Base-by-base conservation (phyloP, 2,329 filamentous ascomycete genomes). In the Rhynchosporium agropyri region DNA sequence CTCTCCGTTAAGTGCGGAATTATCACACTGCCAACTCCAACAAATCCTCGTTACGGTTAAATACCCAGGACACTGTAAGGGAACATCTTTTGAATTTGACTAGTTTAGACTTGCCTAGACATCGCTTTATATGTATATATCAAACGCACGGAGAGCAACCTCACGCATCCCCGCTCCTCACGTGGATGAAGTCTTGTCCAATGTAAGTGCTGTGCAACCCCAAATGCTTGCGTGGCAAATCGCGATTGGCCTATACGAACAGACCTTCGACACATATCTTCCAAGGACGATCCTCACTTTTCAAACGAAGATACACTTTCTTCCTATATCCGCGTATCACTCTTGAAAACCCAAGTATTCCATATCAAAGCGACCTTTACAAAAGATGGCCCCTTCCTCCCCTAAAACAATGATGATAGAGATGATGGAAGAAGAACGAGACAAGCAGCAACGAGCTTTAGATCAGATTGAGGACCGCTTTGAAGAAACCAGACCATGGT, bases 401-500 rank as follows among this genome's bases (percentile, higher is more conserved):
- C 43, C 43, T 4, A 46, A 46, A 46, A 46, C 43, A 46, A 46
- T 12, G 43, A 26, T 46, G 43, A 46, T 46, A 46, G 43, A 46
- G 9, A 46, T 46, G 43, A 46, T 46, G 9, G 43, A 20, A 46
- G 43, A 46, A 46, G 43, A 46, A 46, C 43, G 43, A 46, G 43
- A 46, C 15, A 20, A 46, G 9, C 43, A 46, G 43, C 43, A 46
- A 46, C n/a, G 43, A 20, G 43, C 43, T 46, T 46, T 46, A 26
- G 43, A 20, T 46, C 43, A 46, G 9, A 46, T 46, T 46, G 43
- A 46, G 9, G 43, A 46, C 43, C 26, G 43, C 43, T 46, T 46
- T 46, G 43, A 46, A 46, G 43, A 46, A 20, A 46, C 43, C 43
- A n/a, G 43, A 46, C 43, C 43, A 46, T 46, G 43, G 43, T 46